Evolutionary conservation across 2,329 filamentous ascomycete genomes (phyloP), one percentile per base, ranked within the genome.

Genomic region (Zymoseptoria passerinii): DNA sequence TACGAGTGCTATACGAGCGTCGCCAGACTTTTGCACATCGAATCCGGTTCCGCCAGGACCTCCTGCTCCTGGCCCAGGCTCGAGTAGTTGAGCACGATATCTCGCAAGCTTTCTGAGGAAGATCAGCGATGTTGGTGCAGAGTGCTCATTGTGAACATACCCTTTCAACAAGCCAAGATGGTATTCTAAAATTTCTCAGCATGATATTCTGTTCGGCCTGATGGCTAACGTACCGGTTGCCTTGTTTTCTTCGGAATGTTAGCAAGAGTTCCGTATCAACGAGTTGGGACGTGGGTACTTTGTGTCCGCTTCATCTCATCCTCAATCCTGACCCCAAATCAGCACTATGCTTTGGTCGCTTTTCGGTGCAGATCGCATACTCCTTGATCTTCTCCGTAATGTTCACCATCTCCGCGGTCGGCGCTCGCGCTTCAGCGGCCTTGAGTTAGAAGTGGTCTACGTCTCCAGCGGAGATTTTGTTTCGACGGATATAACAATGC

Each of bases 301-400:
- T 99, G 94, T 70, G 94, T 99, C 85, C 84, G 92, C 75, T 84
- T 87, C 94, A 99, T 99, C 87, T 99, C 94, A 78, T 96, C 92
- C 83, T 99, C 94, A 71, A 99, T 99, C 86, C 92, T 96, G 67
- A 57, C 28, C 8, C 5, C 51, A 54, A 50, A 68, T 70, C 61
- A 71, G 64, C 56, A 28, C 58, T 27, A 56, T 53, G 23, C 16
- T 9, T 23, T 29, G 27, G 18, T n/a, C 20, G 13, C 1, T n/a
- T 8, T 9, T 27, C 28, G 2, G 8, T 23, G 27, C 40, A 20
- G 35, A 23, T 18, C 19, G 73, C 86, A 71, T 77, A 96, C 92
- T 97, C 94, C 82, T 99, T 99, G 80, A 99, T 99, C 83, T 96
- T 97, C 57, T 99, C 95, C 66, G 94, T 97, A 67, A 99, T 99